Evolutionary conservation across 495 filamentous ascomycete genomes (phyloP).

Genomic region (Gamarada debralockiae): DNA sequence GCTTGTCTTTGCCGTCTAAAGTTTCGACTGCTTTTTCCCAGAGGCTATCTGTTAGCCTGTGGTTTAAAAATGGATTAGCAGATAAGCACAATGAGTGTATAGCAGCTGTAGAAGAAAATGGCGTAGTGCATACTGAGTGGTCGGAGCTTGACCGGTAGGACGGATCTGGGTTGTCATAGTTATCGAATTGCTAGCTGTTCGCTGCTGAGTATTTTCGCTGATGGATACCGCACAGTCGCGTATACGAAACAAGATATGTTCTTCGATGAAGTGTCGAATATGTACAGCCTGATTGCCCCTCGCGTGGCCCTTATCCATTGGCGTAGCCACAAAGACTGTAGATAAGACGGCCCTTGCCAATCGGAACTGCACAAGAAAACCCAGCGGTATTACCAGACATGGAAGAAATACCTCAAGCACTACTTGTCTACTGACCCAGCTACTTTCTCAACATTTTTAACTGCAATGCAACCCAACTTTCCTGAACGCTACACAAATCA

Average conservation of each 20-base stretch:
- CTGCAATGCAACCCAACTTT: too few species aligned
- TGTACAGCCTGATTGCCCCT: too few species aligned
- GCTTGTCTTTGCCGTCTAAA: conserved; percentile 12
- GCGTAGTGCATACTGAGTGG: neutral
- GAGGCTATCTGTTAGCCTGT: neutral
- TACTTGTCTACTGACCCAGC: too few species aligned
- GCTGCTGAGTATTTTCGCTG: neutral
- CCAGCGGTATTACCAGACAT: too few species aligned
- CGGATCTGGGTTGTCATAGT: neutral
- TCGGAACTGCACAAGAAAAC: too few species aligned
- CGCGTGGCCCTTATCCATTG: too few species aligned
- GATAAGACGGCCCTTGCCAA: too few species aligned
- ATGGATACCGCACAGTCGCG: neutral
- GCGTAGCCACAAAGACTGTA: too few species aligned
- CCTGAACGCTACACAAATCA: too few species aligned
- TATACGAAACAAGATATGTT: neutral
- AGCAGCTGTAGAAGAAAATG: neutral
- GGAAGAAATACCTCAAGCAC: too few species aligned
- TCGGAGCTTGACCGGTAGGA: neutral
- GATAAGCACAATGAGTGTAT: neutral
- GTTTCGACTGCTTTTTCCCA: conserved; percentile 12
- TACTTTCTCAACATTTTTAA: too few species aligned
- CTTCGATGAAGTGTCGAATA: neutral
- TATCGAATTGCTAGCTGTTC: neutral
- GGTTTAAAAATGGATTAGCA: neutral